These are phyloP conservation scores for Penicillium sp. DNA, from an alignment of 2,329 filamentous ascomycete genomes.

Conservation along the genomic window DNA sequence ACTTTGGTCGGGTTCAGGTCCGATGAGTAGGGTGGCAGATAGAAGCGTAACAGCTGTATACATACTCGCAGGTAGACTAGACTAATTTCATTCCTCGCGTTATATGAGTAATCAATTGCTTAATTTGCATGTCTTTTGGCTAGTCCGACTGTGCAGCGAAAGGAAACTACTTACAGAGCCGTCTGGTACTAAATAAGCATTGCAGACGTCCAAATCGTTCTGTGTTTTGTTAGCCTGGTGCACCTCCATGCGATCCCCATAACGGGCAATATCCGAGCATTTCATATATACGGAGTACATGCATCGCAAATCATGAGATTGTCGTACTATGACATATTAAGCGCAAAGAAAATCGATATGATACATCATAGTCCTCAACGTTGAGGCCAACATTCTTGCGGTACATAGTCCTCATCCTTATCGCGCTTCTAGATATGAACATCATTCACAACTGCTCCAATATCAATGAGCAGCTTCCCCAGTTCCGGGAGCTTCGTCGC, in stretches of 20 bases:
- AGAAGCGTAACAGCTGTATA: too few relatives aligned
- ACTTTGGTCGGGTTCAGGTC: neutral
- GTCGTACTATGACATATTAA: constrained; percentile 5
- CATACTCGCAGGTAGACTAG: too few relatives aligned
- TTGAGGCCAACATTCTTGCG: constrained; percentile 49
- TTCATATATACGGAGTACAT: constrained; percentile 21
- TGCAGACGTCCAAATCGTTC: neutral
- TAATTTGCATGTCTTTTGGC: neutral
- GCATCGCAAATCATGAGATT: constrained; percentile 15
- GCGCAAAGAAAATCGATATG: constrained; percentile 30
- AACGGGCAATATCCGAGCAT: constrained; percentile 1
- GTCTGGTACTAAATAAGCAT: neutral
- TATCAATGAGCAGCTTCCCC: constrained; percentile 73
- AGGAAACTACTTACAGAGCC: neutral
- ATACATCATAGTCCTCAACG: constrained; percentile 50
- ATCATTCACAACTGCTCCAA: constrained; percentile 77
- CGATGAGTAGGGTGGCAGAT: too few relatives aligned
- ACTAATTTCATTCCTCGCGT: too few relatives aligned
- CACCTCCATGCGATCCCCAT: neutral
- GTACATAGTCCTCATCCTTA: constrained; percentile 48
- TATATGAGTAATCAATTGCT: too few relatives aligned
- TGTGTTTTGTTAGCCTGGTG: neutral
- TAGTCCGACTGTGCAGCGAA: neutral
- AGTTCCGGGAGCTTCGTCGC: constrained; percentile 68
- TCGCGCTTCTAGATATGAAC: constrained; percentile 61